Evolutionary conservation across 768 basidiomycete species (phyloP).

Genomic region (Rhodotorula graminis): DNA sequence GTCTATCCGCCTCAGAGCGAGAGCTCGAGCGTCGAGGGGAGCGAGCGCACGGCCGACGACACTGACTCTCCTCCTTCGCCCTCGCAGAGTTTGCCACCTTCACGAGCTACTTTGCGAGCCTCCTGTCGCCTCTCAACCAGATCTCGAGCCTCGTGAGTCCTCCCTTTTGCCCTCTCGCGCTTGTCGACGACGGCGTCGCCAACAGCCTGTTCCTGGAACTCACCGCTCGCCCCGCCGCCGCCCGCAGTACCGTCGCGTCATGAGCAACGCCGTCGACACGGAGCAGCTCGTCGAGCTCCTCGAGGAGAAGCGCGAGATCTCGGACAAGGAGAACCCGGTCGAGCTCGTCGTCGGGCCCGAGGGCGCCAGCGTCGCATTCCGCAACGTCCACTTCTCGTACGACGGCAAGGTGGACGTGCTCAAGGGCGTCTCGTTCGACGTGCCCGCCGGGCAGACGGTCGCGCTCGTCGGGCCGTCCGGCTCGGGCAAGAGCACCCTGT

Average conservation of each 20-base stretch:
- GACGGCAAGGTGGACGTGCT: conserved; percentile 54
- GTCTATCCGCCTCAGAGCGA: too few relatives aligned
- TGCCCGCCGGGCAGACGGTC: conserved; percentile 78
- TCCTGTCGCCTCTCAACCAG: conserved; percentile 16
- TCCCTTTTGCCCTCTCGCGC: not conserved
- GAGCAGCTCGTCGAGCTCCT: conserved; percentile 77
- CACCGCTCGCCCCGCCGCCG: too few relatives aligned
- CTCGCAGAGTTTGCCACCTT: not conserved
- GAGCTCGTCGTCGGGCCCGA: conserved; percentile 56
- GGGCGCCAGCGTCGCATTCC: conserved; percentile 80
- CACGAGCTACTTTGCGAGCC: conserved; percentile 59
- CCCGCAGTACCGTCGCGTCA: not conserved
- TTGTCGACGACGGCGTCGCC: too few relatives aligned
- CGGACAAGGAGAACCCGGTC: conserved; percentile 69
- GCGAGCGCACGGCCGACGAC: too few relatives aligned
- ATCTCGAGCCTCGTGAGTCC: not conserved
- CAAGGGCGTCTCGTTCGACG: conserved; percentile 74
- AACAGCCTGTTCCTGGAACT: too few relatives aligned
- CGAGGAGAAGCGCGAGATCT: conserved; percentile 74
- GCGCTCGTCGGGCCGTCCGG: conserved; percentile 84
- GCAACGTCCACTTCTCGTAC: conserved; percentile 83
- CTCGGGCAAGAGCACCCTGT: conserved; percentile 66
- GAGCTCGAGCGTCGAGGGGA: too few relatives aligned
- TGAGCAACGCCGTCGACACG: conserved; percentile 28
- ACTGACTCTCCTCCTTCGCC: too few relatives aligned